Base-by-base conservation (phyloP, 768 basidiomycete genomes). In the Termitomyces heimii region DNA sequence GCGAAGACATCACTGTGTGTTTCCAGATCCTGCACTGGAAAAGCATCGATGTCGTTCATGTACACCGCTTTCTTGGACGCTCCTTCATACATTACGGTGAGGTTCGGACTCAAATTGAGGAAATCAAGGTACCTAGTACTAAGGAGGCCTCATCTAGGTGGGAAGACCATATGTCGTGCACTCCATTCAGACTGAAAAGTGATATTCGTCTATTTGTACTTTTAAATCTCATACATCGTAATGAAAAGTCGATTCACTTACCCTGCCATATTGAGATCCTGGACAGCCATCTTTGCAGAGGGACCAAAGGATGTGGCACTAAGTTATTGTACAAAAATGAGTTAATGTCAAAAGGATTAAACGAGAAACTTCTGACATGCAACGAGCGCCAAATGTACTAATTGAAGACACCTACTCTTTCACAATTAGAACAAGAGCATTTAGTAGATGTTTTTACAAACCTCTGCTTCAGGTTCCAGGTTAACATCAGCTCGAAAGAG, bases 1-100 rank as follows among this genome's bases (percentile, higher is more conserved):
- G 86, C 68, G 60, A 89, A 82, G 0, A 88, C 82, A 62, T 88
- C 86, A 53, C 85, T 87, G 20, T 74, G 61, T 3, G 85, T 86
- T 28, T 75, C 68, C 10, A 89, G 65, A 57, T 69, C 63, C 53
- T 72, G 70, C 2, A 78, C 63, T 14, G 70, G 68, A 1, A 61
- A 63, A 2, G 62, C 55, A 34, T 80, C 78, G 45, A 87, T 73
- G 54, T 86, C 82, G 4, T 73, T 65, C 3, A 89, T 65, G 47
- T 80, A 72, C 1, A 84, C 71, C 0, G 79, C 85, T 44, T 76
- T 77, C 47, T 73, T 71, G 60, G 75, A 76, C 10, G 80, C 79
- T 35, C 86, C 88, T 88, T 53, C 9, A 10, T 10, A 13, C 10
- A 54, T n/a, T 22, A 7, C 20, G 14, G 16, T 48, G 28, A 53